These are phyloP conservation scores for Bipolaris cookei DNA, from an alignment of 2,329 filamentous ascomycete genomes.

Conservation along the genomic window DNA sequence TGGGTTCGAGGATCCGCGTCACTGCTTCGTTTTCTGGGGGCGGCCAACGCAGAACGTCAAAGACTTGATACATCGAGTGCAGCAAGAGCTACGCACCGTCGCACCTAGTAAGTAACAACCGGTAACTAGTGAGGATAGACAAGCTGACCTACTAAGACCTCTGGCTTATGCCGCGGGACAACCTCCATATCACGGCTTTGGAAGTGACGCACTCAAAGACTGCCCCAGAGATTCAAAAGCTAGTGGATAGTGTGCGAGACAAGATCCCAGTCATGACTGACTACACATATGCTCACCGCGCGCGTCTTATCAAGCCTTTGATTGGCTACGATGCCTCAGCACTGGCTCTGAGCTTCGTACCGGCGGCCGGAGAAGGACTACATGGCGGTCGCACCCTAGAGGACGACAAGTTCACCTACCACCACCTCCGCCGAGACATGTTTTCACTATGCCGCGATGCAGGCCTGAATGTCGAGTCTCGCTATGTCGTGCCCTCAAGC, in stretches of 20 bases:
- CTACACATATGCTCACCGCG: conserved; percentile 70
- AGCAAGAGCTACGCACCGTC: conserved; percentile 66
- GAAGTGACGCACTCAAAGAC: conserved; percentile 85
- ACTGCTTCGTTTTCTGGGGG: conserved; percentile 89
- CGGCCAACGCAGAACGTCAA: conserved; percentile 76
- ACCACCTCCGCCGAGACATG: conserved; percentile 83
- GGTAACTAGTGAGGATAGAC: not conserved
- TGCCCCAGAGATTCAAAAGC: conserved; percentile 66
- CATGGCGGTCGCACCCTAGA: conserved; percentile 45
- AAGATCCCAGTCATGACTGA: conserved; percentile 67
- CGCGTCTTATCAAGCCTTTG: conserved; percentile 80
- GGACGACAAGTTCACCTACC: conserved; percentile 79
- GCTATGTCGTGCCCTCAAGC: conserved; percentile 87
- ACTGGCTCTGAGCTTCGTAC: conserved; percentile 85
- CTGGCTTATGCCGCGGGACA: conserved; percentile 83
- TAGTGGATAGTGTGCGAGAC: conserved; percentile 65
- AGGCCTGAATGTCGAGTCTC: conserved; percentile 73
- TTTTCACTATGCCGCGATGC: conserved; percentile 66
- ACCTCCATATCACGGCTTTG: conserved; percentile 83
- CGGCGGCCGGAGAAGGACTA: conserved; percentile 68
- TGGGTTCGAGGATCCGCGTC: conserved; percentile 74
- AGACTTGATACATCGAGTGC: conserved; percentile 70
- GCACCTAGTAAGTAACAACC: conserved; percentile 68
- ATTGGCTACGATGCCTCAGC: conserved; percentile 86
- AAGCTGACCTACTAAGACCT: conserved; percentile 60